These are phyloP conservation scores for Penicillium nordicum DNA, from an alignment of 2,329 filamentous ascomycete genomes.

Conservation along the genomic window DNA sequence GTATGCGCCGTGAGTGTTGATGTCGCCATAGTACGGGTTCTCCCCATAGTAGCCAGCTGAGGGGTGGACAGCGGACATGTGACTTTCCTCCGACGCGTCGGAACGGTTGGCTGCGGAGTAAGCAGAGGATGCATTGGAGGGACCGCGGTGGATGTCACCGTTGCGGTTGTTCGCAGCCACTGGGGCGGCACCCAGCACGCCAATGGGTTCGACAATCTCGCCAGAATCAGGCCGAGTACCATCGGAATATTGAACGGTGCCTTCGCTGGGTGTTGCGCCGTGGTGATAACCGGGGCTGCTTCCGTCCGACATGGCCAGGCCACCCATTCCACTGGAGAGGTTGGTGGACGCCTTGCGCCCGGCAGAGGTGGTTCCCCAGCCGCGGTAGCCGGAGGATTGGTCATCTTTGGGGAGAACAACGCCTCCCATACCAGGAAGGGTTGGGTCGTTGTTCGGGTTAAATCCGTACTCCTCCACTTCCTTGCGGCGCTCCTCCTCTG, in stretches of 20 bases:
- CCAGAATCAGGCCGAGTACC: constrained; percentile 54
- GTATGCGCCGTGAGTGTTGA: constrained; percentile 50
- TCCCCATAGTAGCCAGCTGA: constrained; percentile 53
- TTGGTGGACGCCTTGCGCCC: constrained; percentile 86
- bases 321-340: constrained; percentile 67
- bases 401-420: constrained; percentile 65
- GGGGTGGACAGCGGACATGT: constrained; percentile 45
- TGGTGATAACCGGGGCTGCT: constrained; percentile 54
- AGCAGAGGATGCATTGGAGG: constrained; percentile 92
- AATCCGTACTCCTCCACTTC: constrained; percentile 97
- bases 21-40: constrained; percentile 54
- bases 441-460: constrained; percentile 95
- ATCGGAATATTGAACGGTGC: constrained; percentile 60
- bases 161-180: constrained; percentile 62
- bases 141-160: constrained; percentile 75
- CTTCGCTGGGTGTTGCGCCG: constrained; percentile 62
- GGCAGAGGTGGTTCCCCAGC: constrained; percentile 80
- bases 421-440: constrained; percentile 58
- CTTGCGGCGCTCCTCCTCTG: constrained; percentile 84
- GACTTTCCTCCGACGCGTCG: constrained; percentile 56
- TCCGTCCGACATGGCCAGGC: constrained; percentile 68
- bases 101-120: constrained; percentile 82
- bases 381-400: constrained; percentile 74
- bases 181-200: constrained; percentile 68
- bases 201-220: constrained; percentile 81